Evolutionary conservation across 805 yeast species (phyloP), one percentile per base, ranked within the genome.

Genomic region (Suhomyces faveliae): DNA sequence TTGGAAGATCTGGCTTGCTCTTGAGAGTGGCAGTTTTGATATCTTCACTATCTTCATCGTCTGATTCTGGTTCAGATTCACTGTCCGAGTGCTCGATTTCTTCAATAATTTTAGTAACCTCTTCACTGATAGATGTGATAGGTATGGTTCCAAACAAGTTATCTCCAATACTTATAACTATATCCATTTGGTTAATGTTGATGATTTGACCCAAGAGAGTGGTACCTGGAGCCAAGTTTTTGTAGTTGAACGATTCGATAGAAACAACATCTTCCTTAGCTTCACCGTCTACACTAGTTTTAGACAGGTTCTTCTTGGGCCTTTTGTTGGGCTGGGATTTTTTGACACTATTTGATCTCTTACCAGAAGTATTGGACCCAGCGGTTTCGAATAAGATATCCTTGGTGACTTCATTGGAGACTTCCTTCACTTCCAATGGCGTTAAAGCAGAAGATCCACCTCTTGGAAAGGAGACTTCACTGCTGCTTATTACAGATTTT

Each of bases 371-470:
- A 29, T 55, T 49, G 25, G 23, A n/a, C 21, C 37, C 37, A 21
- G 78, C 70, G 64, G 75, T 68, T 71, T 81, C 92, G 52, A 88
- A 87, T 43, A 91, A 71, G 35, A 88, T 94, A 69, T 94, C 99
- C 53, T 80, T 81, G 19, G 91, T 84, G 42, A 92, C 99, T 67
- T 92, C 96, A 63, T 89, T 90, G 35, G 96, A 85, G 44, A 92
- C 92, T 62, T 89, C 94, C 64, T 89, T 90, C 55, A 89, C 83
- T 68, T 94, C 99, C 55, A 94, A 71, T 5, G 98, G 90, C 3
- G 96, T 81, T 60, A 94, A 77, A 21, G 83, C 88, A 22, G 92
- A 80, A 10, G 85, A 82, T 43, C 99, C 99, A 58, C 99, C 99
- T 81, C 99, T 87, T 43, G 99, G 99, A 63, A 94, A 94, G 10